Evolutionary conservation across 2,329 filamentous ascomycete species (phyloP), one percentile per base, ranked within the genome.

Genomic region (Clonostachys rhizophaga): DNA sequence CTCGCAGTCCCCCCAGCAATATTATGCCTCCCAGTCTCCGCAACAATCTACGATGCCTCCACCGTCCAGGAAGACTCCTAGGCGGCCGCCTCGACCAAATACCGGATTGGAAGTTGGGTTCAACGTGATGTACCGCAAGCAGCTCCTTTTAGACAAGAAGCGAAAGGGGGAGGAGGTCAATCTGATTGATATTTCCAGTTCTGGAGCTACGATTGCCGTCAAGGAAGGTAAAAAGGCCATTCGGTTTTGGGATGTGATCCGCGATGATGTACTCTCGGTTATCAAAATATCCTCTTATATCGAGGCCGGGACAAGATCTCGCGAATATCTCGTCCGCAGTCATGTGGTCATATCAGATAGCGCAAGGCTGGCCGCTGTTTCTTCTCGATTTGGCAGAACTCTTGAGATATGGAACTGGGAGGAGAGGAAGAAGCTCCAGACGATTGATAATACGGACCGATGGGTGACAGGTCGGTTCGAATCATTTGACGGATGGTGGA

Each of bases 161-260:
- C 36, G 44, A 30, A 49, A 52, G 34, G 37, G 34, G 42, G 61
- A 60, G 12, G 55, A 55, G 6, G 58, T 69, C 8, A 60, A 62
- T 50, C 65, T 60, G 45, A 54, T 69, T 30, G 67, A 70, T 50
- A 55, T 67, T 6, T 68, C 66, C 1, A 56, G 58, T 1, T 58
- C 55, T 1, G 61, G 61, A 0, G 55, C 60, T 5, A 60, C 61
- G 8, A 52, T 70, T 4, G 66, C 66, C 9, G 67, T 59, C 54
- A 64, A 64, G 46, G 60, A 64, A 34, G 62, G 62, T 24, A 63
- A 96, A 63, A 86, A 87, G 49, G 89, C 89, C 1, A 87, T 96
- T 50, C 96, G 95, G 68, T 89, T 96, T 46, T 96, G 91, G 86
- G 89, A 89, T 9, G 75, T 86, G 14, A 83, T 89, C 51, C 85